A percentile compares a stretch with the other conserved stretches of the same genome.
Evolutionary conservation across 139 green algal genomes (phyloP).

Genomic region (Ostreobium quekettii): DNA sequence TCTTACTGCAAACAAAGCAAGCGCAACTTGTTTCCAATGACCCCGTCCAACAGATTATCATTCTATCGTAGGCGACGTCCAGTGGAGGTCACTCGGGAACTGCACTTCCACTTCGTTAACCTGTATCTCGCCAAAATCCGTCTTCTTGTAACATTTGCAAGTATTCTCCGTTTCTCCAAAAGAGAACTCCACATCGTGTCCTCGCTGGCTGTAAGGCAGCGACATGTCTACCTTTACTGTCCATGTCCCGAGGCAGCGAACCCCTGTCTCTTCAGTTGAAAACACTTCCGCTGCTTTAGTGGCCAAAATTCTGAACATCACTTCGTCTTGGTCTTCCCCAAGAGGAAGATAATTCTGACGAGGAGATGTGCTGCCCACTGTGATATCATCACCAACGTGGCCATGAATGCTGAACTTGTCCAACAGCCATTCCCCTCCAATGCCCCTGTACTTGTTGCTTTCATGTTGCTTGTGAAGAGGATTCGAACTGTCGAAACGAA

Average conservation of each 20-base stretch:
- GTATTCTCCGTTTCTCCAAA: background rate
- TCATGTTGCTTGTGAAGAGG: background rate
- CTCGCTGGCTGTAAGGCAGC: background rate
- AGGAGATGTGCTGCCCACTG: background rate
- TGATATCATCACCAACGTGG: background rate
- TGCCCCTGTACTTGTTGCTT: background rate
- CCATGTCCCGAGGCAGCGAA: background rate
- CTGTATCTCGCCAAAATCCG: no score
- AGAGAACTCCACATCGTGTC: background rate
- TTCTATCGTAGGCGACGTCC: no score
- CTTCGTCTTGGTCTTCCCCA: background rate
- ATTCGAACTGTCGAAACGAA: background rate
- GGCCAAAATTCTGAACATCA: background rate
- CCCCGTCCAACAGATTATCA: no score
- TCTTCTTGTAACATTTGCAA: no score
- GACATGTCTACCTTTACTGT: background rate
- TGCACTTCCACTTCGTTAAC: no score
- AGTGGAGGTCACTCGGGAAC: no score
- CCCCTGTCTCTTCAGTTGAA: background rate
- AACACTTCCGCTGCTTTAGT: background rate
- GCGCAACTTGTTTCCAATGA: no score
- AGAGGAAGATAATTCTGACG: background rate
- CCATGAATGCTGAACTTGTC: background rate
- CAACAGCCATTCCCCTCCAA: background rate
- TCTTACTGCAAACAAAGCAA: no score